These are phyloP conservation scores for Williopsis jadinii DNA, from an alignment of 1,139 yeast genomes.

Conservation along the genomic window DNA sequence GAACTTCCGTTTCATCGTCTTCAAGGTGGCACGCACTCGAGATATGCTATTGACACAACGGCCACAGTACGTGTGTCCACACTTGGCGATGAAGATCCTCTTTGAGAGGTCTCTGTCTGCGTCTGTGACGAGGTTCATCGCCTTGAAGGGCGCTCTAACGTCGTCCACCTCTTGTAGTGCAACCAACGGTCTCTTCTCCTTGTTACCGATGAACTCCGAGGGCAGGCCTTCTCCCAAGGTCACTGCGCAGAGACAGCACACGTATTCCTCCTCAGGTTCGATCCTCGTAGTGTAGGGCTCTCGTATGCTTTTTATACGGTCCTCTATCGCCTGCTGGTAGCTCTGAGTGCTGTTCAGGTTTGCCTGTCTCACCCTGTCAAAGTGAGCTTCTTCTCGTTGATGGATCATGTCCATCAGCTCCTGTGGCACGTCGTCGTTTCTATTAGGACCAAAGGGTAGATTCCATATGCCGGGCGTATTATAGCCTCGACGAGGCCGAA, in stretches of 20 bases:
- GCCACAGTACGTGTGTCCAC: slow-evolving; percentile 90
- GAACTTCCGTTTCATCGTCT: slow-evolving; percentile 5
- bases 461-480: not conserved
- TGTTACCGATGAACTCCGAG: slow-evolving; percentile 32
- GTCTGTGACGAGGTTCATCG: slow-evolving; percentile 39
- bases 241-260: slow-evolving; percentile 68
- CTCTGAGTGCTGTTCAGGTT: slow-evolving; percentile 26
- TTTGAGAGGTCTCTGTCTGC: slow-evolving; percentile 58
- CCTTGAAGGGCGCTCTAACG: slow-evolving; percentile 61
- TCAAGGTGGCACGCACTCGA: slow-evolving; percentile 25
- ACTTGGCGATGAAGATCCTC: slow-evolving; percentile 58
- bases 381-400: slow-evolving; percentile 30
- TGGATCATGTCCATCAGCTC: slow-evolving; percentile 27
- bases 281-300: slow-evolving; percentile 27
- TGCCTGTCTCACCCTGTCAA: slow-evolving; percentile 24
- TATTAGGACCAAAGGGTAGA: not conserved
- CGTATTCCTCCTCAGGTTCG: slow-evolving; percentile 27
- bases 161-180: slow-evolving; percentile 25
- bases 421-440: slow-evolving; percentile 28
- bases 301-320: slow-evolving; percentile 20
- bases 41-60: slow-evolving; percentile 64
- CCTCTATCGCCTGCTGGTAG: slow-evolving; percentile 15
- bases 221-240: slow-evolving; percentile 69
- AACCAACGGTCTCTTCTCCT: slow-evolving; percentile 22
- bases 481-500: slow-evolving; percentile 1